phyloP scores from a whole-genome alignment of 2,329 filamentous ascomycete genomes.

The Colletotrichum cuscutae region DNA sequence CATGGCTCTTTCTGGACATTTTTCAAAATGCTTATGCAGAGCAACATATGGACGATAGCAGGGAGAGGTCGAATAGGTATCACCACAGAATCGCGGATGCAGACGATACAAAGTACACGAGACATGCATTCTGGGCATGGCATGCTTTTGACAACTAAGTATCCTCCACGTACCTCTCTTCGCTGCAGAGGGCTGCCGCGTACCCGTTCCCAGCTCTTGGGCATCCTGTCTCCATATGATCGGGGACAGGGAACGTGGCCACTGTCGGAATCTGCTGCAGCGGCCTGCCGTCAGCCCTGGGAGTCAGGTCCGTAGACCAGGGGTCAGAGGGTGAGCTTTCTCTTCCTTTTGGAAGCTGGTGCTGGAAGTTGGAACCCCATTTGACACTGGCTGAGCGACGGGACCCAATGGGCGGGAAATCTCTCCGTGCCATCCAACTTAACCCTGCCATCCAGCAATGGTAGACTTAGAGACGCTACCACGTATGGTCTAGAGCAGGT shows the following conservation, averaged over 20 bases:
- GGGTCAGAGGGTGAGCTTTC: neutral
- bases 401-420: no score
- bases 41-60: neutral
- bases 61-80: neutral
- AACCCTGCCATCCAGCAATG: neutral
- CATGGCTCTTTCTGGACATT: neutral
- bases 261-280: conserved; percentile 23
- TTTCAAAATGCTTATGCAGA: neutral
- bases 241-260: conserved; percentile 20
- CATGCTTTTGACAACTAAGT: conserved; percentile 3
- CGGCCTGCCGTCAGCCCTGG: conserved; percentile 14
- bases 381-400: neutral
- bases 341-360: neutral
- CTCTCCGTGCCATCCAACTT: no score
- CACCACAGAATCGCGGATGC: neutral
- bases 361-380: neutral
- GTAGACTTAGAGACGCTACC: neutral
- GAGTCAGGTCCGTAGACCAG: neutral
- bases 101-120: neutral
- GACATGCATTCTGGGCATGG: neutral
- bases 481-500: no score
- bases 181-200: conserved; percentile 21
- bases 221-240: neutral
- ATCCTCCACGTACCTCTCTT: neutral
- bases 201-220: conserved; percentile 23